Conservation (phyloP, 2,329 filamentous ascomycete species). For the Colletotrichum eremochloae region DNA sequence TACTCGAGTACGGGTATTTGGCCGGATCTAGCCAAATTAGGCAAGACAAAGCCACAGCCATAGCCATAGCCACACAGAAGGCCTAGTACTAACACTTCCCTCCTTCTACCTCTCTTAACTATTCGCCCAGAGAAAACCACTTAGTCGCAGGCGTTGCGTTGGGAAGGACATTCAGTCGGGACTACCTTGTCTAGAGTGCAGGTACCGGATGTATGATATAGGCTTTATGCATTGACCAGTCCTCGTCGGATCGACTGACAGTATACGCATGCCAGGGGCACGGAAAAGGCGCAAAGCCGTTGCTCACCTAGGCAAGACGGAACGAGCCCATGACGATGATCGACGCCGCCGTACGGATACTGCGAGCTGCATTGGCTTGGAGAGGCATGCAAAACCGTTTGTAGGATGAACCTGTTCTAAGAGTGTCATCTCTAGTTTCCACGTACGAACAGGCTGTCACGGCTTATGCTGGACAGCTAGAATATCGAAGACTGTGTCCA, state of each 20-base stretch:
- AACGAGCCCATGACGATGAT: not conserved
- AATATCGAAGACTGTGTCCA: not conserved
- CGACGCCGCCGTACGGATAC: not conserved
- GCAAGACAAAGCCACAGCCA: too few species aligned
- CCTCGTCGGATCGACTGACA: not conserved
- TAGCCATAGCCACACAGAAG: too few species aligned
- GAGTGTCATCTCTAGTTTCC: not conserved
- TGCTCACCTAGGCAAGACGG: not conserved
- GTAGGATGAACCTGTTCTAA: not conserved
- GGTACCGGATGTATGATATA: too few species aligned
- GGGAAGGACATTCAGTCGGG: not conserved
- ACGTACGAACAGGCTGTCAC: not conserved
- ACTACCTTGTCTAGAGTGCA: not conserved
- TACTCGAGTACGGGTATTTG: too few species aligned
- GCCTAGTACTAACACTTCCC: too few species aligned
- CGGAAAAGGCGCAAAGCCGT: not conserved
- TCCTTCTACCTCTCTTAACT: too few species aligned
- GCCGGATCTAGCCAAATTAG: too few species aligned
- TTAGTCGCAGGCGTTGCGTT: not conserved
- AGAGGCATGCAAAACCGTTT: not conserved
- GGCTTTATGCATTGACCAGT: not conserved
- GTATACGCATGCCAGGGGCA: not conserved
- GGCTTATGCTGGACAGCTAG: not conserved
- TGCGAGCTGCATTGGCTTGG: not conserved
- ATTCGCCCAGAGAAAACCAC: not conserved